These are phyloP conservation scores for Neobulgaria alba DNA, from an alignment of 2,329 filamentous ascomycete species.

Conservation along the genomic window DNA sequence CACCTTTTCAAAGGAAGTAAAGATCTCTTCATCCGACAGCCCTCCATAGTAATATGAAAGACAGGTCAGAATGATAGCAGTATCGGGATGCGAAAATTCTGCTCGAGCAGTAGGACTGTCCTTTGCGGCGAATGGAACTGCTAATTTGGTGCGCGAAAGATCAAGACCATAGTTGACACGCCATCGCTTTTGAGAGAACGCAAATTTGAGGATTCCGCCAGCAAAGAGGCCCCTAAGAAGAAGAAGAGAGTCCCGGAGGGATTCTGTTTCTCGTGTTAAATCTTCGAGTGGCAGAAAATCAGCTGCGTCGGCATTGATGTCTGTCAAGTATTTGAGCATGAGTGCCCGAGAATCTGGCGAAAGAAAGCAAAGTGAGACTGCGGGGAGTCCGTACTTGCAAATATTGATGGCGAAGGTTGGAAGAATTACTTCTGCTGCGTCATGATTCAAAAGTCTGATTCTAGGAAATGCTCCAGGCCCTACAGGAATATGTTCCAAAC, in stretches of 20 bases:
- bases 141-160: slow-evolving; percentile 37
- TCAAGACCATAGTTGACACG: slow-evolving; percentile 56
- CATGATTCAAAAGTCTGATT: slow-evolving; percentile 37
- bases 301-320: slow-evolving; percentile 8
- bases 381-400: slow-evolving; percentile 35
- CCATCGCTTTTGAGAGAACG: slow-evolving; percentile 50
- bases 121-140: slow-evolving; percentile 53
- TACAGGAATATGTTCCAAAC: slow-evolving; percentile 35
- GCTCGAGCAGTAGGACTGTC: slow-evolving; percentile 45
- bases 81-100: slow-evolving; percentile 56
- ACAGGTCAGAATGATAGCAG: slow-evolving; percentile 46
- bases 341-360: slow-evolving; percentile 20
- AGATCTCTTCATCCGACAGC: slow-evolving; percentile 41
- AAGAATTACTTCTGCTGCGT: slow-evolving; percentile 28
- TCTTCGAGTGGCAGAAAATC: slow-evolving; percentile 4
- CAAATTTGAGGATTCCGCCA: slow-evolving; percentile 44
- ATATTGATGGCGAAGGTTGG: slow-evolving; percentile 32
- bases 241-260: slow-evolving; percentile 32
- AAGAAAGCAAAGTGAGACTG: slow-evolving; percentile 31
- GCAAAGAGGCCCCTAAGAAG: slow-evolving; percentile 49
- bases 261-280: slow-evolving; percentile 19
- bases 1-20: slow-evolving; percentile 38
- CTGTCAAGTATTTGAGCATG: slow-evolving; percentile 38
- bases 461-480: slow-evolving; percentile 36
- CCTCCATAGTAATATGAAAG: slow-evolving; percentile 50